These are phyloP conservation scores for Hura crepitans DNA, from an alignment of 441 rosid genomes.

Conservation along the genomic window DNA sequence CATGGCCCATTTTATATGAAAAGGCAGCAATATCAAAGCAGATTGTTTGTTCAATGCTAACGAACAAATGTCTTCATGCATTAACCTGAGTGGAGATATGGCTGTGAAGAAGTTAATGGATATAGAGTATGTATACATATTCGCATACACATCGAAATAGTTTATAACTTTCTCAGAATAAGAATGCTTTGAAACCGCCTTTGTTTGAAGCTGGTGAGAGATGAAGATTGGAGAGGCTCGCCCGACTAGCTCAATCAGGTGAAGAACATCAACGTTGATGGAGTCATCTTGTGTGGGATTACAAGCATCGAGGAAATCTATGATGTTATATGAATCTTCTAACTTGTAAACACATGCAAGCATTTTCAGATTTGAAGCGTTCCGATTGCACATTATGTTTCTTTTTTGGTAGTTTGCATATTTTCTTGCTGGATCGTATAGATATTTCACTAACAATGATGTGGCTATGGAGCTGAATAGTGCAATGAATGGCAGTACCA, in stretches of 20 bases:
- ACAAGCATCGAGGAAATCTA: constrained; percentile 32
- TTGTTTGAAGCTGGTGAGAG: constrained; percentile 29
- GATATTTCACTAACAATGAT: constrained; percentile 34
- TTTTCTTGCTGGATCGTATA: constrained; percentile 50
- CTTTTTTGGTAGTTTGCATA: constrained; percentile 42
- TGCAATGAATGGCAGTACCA: neutral
- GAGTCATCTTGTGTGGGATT: constrained; percentile 35
- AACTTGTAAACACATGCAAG: constrained; percentile 49
- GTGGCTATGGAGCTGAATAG: constrained; percentile 26
- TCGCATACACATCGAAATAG: constrained; percentile 31
- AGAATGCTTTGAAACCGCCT: neutral
- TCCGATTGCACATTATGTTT: constrained; percentile 32
- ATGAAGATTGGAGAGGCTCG: constrained; percentile 41
- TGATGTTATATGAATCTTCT: constrained; percentile 32
- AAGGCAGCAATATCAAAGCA: constrained; percentile 36
- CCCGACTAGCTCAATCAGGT: constrained; percentile 44
- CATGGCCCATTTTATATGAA: constrained; percentile 31
- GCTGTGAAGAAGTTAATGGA: constrained; percentile 32
- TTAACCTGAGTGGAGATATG: constrained; percentile 30
- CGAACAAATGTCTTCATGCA: constrained; percentile 43
- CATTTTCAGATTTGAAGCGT: constrained; percentile 22
- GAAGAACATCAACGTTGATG: constrained; percentile 34
- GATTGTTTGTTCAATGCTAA: constrained; percentile 32
- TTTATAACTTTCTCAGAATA: constrained; percentile 30
- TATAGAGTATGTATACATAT: neutral